These are phyloP conservation scores for Gonapodya sp. DNA, from an alignment of 192 early-diverging fungal genomes.

Conservation along the genomic window DNA sequence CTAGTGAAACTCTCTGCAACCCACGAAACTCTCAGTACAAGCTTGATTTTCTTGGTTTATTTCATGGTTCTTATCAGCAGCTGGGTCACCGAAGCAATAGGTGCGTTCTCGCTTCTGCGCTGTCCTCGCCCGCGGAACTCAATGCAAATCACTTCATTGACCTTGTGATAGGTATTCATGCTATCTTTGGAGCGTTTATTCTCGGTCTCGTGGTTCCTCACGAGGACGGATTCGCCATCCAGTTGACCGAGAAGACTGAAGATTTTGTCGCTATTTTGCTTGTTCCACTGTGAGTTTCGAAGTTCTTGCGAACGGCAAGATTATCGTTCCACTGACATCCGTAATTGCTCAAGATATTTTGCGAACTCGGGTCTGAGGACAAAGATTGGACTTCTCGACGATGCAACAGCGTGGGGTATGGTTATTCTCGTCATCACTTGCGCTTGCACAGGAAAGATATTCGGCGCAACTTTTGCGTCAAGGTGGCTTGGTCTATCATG, in stretches of 20 bases:
- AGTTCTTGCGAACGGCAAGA: no score
- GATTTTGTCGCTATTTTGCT: slow-evolving; percentile 79
- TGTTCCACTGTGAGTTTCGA: slow-evolving; percentile 77
- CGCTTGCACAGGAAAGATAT: slow-evolving; percentile 77
- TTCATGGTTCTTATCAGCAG: neutral
- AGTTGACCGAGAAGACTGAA: slow-evolving; percentile 86
- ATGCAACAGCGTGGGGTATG: slow-evolving; percentile 62
- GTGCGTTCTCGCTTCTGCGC: slow-evolving; percentile 52
- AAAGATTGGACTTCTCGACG: slow-evolving; percentile 62
- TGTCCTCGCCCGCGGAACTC: slow-evolving; percentile 57
- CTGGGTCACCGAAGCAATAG: neutral
- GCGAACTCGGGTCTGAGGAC: slow-evolving; percentile 87
- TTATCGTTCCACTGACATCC: slow-evolving; percentile 6
- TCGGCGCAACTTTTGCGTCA: slow-evolving; percentile 65
- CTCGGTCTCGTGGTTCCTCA: slow-evolving; percentile 81
- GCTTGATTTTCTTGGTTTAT: neutral
- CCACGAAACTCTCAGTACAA: slow-evolving; percentile 14
- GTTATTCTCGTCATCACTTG: slow-evolving; percentile 64
- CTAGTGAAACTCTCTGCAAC: slow-evolving; percentile 14
- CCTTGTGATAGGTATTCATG: slow-evolving; percentile 77
- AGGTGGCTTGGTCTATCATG: slow-evolving; percentile 56
- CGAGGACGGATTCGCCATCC: slow-evolving; percentile 74
- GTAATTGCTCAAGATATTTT: slow-evolving; percentile 58
- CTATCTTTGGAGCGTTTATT: slow-evolving; percentile 90
- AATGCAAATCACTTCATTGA: slow-evolving; percentile 78